phyloP scores from a whole-genome alignment of 306 rosid species.

The Quercus alba region DNA sequence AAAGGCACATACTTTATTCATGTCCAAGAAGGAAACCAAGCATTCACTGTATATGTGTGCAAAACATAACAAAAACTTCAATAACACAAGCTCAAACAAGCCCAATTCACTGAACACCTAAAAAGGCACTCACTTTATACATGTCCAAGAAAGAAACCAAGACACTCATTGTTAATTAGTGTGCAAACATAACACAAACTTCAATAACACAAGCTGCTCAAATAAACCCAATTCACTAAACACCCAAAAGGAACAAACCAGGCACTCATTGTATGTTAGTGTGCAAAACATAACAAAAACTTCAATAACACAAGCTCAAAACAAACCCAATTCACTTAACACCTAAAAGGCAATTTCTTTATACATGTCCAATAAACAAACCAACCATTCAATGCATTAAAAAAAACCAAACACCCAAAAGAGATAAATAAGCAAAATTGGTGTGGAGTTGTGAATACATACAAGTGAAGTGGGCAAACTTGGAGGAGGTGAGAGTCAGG shows the following conservation, averaged over 20 bases:
- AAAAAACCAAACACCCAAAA: neutral
- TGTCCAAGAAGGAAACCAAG: neutral
- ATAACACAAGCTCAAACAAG: neutral
- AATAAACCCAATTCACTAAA: constrained; percentile 11
- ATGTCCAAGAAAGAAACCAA: neutral
- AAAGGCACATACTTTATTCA: neutral
- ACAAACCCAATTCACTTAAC: neutral
- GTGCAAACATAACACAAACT: neutral
- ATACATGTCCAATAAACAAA: neutral
- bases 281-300: neutral
- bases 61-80: neutral
- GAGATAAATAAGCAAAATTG: neutral
- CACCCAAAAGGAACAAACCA: constrained; percentile 5
- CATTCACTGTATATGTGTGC: neutral
- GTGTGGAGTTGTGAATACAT: constrained; percentile 11
- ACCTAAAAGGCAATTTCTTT: neutral
- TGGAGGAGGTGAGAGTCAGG: constrained; percentile 87
- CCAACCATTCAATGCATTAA: neutral
- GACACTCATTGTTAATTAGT: neutral
- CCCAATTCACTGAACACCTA: constrained; percentile 10
- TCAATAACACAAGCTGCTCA: neutral
- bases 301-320: neutral
- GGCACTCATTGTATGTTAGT: neutral
- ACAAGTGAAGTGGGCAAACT: constrained; percentile 84
- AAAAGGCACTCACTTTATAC: neutral